phyloP scores from a whole-genome alignment of 129 eudicot species.

The Centrapalus pauciflorus region DNA sequence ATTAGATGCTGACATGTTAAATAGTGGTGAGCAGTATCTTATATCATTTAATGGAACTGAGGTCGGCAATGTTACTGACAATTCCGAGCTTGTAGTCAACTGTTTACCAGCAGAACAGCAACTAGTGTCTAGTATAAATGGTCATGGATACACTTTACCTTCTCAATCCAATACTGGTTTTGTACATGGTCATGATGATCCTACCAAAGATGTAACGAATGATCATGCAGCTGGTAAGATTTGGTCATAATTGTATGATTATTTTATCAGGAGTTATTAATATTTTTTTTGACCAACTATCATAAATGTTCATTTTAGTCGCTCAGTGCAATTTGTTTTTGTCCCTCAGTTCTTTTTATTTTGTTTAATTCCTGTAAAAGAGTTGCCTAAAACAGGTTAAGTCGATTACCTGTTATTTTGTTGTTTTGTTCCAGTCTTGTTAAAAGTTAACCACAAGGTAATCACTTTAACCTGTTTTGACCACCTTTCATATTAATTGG shows the following conservation, averaged over 20 bases:
- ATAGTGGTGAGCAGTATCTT: slow-evolving; percentile 31
- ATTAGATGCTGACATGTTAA: slow-evolving; percentile 27
- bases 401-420: too few relatives aligned
- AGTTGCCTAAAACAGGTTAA: too few relatives aligned
- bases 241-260: slow-evolving; percentile 19
- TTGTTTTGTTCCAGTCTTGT: too few relatives aligned
- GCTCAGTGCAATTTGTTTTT: too few relatives aligned
- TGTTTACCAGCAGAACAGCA: slow-evolving; percentile 4
- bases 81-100: slow-evolving; percentile 19
- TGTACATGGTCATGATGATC: slow-evolving; percentile 17
- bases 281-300: too few relatives aligned
- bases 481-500: too few relatives aligned
- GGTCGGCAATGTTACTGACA: not conserved
- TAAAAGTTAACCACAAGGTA: too few relatives aligned
- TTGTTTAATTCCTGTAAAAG: too few relatives aligned
- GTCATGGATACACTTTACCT: slow-evolving; percentile 17
- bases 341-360: too few relatives aligned
- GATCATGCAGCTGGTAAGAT: slow-evolving; percentile 25
- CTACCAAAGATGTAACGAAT: slow-evolving; percentile 13
- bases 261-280: too few relatives aligned
- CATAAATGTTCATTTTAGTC: too few relatives aligned
- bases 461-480: too few relatives aligned
- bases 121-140: slow-evolving; percentile 8
- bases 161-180: slow-evolving; percentile 17
- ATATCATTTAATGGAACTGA: slow-evolving; percentile 30